Evolutionary conservation across 208 protist genomes (phyloP), one percentile per base, ranked within the genome.

Genomic region (Wallacemonas rigidus): DNA sequence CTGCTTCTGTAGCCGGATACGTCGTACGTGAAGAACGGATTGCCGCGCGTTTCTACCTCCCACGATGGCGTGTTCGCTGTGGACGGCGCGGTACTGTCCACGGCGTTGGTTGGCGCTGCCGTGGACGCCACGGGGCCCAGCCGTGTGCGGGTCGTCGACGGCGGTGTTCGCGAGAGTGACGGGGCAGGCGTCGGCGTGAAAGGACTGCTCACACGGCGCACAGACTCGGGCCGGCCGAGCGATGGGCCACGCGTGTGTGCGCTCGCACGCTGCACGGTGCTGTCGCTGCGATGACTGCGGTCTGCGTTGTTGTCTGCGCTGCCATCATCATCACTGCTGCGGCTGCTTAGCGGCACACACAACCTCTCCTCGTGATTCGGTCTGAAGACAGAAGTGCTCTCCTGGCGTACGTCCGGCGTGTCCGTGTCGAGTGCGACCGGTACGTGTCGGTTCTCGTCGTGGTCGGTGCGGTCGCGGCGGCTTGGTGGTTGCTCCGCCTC

Each of bases 1-100:
- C 26, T 26, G 26, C 26, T 26, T 26, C 26, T 26, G 26, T 26
- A 26, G 26, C 41, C 17, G 41, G 60, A 65, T 6, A 41, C 38
- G 60, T 65, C 60, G 39, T 65, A 65, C 40, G 14, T 8, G 1
- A 65, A 65, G 60, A 65, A 65, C 38, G 60, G 60, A 36, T 65
- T 65, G 60, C 50, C 17, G 60, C 5, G 15, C 6, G 5, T 57
- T 26, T 26, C 26, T 1, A 1, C 45, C 45, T 14, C 45, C 45
- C 45, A 50, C 12, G 45, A 50, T 12, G 45, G 45, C 45, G 45
- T 12, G 12, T 12, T 50, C 45, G 45, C 45, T 12, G 26, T 26
- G 26, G 26, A 26, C 26, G 26, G 26, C 26, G 26, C 0, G 26
- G 26, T 26, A 26, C 26, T 26, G 0, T 26, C 26, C 26, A 26